Base-by-base conservation (phyloP, 1,139 yeast genomes). In the Candida sp. region DNA sequence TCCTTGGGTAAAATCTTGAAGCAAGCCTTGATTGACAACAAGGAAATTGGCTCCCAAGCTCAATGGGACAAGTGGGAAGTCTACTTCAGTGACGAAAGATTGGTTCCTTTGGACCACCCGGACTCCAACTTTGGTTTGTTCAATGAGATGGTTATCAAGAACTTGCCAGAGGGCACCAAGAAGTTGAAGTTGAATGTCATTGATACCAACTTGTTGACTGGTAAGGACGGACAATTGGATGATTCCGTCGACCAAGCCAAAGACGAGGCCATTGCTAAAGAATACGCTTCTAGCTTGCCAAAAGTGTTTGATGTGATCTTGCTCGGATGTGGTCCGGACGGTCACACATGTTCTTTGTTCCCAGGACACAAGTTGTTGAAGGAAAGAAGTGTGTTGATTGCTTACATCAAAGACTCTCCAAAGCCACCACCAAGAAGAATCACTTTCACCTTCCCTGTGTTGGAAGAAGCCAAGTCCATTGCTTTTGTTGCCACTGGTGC, bases 401-500 rank as follows among this genome's bases (percentile, higher is more conserved):
- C 84, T 9, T 68, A 68, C 56, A 73, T 83, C 46, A 62, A 68
- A 46, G 89, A 87, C 68, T 85, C 90, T 1, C 93, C 93, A 57
- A 87, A 87, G 68, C 91, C 89, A 25, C 93, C 93, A 32, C 88
- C 91, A 65, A 78, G 88, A 69, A 81, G 93, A 71, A 84, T 87
- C 64, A 85, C 91, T 7, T 72, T 87, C 62, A 86, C 92, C 6
- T 81, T 85, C 69, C 88, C 88, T 4, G 83, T 84, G 3, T 77
- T 87, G 61, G 77, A 74, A 54, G 72, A 68, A 31, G 86, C 88
- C 22, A 65, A 72, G 22, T 67, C 81, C 44, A 82, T 92, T 60
- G 88, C 91, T 1, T 92, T 91, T 71, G 94, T 91, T 46, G 97
- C 97, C 17, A 94, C 90, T 67, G 97, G 98, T 52, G 86, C 86